A percentile compares a stretch with the other conserved stretches of the same genome.
Conservation (phyloP, 2,329 filamentous ascomycete species). For the Trichoderma guizhouense region DNA sequence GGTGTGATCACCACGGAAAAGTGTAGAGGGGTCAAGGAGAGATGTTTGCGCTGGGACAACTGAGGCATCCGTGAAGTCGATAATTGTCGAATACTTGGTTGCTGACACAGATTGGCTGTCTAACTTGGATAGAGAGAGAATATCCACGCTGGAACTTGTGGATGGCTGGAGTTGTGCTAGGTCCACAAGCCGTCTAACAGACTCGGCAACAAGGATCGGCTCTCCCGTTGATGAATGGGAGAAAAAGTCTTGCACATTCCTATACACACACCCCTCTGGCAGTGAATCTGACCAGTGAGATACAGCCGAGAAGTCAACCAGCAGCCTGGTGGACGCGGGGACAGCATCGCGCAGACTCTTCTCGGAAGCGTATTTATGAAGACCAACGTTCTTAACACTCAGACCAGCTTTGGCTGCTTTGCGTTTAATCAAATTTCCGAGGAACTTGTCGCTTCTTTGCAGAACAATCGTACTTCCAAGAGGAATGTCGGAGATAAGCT, state of each 20-base stretch:
- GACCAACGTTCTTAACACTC: not conserved
- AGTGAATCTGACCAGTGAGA: not conserved
- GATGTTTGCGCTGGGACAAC: not conserved
- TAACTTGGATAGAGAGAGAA: not conserved
- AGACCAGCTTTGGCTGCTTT: not conserved
- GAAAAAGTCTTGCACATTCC: not conserved
- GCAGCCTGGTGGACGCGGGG: not conserved
- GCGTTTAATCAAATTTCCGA: not conserved
- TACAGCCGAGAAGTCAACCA: not conserved
- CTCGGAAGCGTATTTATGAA: not conserved
- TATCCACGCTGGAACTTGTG: not conserved
- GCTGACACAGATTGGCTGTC: not conserved
- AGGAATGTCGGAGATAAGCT: not conserved
- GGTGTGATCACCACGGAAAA: slow-evolving; percentile 23
- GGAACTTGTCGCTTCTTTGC: not conserved
- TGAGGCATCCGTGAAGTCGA: not conserved
- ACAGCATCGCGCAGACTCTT: not conserved
- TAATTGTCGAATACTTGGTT: not conserved
- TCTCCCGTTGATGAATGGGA: not conserved
- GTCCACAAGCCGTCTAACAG: not conserved
- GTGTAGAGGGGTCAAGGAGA: not conserved
- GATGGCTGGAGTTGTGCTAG: not conserved
- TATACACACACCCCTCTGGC: not conserved
- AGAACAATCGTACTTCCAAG: not conserved
- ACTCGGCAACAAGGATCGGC: not conserved